Conservation (phyloP, 495 filamentous ascomycete species). For the Aspergillus conjunctus region DNA sequence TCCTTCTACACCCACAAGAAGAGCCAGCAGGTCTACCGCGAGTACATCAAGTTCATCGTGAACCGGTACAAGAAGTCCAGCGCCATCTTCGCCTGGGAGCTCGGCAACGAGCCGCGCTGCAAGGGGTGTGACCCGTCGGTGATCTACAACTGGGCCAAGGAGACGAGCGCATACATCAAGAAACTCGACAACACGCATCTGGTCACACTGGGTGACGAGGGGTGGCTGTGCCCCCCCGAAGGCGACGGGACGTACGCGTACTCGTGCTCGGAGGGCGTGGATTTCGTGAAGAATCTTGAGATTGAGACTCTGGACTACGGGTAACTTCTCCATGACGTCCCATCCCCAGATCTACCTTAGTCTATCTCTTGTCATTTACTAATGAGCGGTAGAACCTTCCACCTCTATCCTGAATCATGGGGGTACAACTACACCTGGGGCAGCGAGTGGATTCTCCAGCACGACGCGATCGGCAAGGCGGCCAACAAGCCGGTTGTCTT, state of each 20-base stretch:
- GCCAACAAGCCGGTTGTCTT: constrained; percentile 65
- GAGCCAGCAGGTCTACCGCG: constrained; percentile 61
- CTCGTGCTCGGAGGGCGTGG: constrained; percentile 57
- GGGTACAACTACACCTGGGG: constrained; percentile 41
- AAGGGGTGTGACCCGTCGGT: constrained; percentile 59
- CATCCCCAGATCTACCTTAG: constrained; percentile 31
- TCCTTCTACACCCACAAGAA: constrained; percentile 58
- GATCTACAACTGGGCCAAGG: constrained; percentile 63
- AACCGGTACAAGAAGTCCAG: constrained; percentile 56
- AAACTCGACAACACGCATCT: constrained; percentile 63
- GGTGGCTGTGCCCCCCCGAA: constrained; percentile 8
- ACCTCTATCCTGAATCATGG: constrained; percentile 12
- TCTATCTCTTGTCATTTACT: constrained; percentile 14
- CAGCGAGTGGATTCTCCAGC: constrained; percentile 61
- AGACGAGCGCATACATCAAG: constrained; percentile 64
- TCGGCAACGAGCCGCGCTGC: constrained; percentile 72
- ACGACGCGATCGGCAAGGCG: constrained; percentile 55
- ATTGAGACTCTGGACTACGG: constrained; percentile 66
- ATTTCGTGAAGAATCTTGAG: constrained; percentile 62
- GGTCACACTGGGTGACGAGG: constrained; percentile 65
- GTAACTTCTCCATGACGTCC: constrained; percentile 36
- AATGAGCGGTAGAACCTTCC: constrained; percentile 3
- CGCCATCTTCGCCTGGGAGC: constrained; percentile 71
- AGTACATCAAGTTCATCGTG: constrained; percentile 65
- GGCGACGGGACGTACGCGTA: constrained; percentile 53